Percentiles rank a stretch among this genome's conserved stretches.
These are phyloP conservation scores for Polysphondylium violaceum DNA, from an alignment of 78 protist species.

Conservation along the genomic window DNA sequence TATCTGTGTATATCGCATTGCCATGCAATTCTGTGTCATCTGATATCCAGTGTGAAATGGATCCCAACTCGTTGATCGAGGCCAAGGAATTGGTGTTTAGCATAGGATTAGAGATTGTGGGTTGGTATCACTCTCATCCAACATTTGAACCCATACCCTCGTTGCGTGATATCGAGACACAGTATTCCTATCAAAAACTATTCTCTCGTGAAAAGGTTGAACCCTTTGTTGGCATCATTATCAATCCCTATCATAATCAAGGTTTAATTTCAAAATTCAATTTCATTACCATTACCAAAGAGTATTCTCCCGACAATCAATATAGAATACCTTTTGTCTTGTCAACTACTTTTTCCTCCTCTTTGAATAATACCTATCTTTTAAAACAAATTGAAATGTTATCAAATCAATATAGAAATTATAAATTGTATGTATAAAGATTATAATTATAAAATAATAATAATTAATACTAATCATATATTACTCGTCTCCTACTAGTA, in stretches of 20 bases:
- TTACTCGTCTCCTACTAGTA: background rate
- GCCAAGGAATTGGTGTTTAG: conserved; percentile 37
- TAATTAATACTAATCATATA: background rate
- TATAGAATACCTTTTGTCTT: conserved; percentile 42
- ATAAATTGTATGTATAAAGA: background rate
- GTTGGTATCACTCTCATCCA: conserved; percentile 94
- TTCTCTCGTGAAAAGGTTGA: conserved; percentile 5
- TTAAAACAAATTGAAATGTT: conserved; percentile 4
- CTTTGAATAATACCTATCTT: background rate
- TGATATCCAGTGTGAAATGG: conserved; percentile 86
- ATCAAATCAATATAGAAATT: background rate
- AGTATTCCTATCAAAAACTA: conserved; percentile 50
- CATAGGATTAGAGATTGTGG: conserved; percentile 60
- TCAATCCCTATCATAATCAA: conserved; percentile 46
- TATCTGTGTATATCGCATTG: conserved; percentile 39
- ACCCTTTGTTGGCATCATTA: conserved; percentile 74
- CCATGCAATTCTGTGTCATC: conserved; percentile 55
- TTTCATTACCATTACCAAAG: conserved; percentile 13
- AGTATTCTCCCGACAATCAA: background rate
- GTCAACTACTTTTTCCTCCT: background rate
- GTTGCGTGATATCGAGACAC: conserved; percentile 86
- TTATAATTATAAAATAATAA: background rate
- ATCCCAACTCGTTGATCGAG: conserved; percentile 53
- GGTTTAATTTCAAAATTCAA: conserved; percentile 13
- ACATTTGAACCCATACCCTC: conserved; percentile 87